Conservation (phyloP, 208 protist genomes). For the Porcisia hertigi region DNA sequence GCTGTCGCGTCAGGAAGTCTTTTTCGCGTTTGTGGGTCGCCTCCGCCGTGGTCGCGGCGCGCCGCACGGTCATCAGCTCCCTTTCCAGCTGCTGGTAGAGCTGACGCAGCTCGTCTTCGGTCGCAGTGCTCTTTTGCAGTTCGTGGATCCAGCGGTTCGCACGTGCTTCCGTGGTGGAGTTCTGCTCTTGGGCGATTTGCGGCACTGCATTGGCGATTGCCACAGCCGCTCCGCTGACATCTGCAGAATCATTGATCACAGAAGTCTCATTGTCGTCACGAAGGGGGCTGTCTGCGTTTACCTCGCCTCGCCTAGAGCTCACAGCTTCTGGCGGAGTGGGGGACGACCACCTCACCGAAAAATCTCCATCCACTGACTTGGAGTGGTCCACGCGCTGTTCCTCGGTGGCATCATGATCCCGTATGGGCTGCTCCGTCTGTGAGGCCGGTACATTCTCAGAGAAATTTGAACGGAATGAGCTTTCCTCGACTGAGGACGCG, state of each 20-base stretch:
- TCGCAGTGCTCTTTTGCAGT: constrained; percentile 10
- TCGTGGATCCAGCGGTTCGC: constrained; percentile 8
- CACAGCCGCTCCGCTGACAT: neutral
- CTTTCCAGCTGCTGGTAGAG: constrained; percentile 26
- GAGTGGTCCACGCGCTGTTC: neutral
- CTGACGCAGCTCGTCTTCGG: constrained; percentile 12
- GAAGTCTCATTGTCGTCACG: neutral
- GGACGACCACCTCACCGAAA: constrained; percentile 5
- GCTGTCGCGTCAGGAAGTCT: constrained; percentile 32
- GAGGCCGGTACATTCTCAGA: neutral
- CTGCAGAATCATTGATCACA: neutral
- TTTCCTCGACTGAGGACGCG: constrained; percentile 5
- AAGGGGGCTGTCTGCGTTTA: too few species aligned
- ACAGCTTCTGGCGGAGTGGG: neutral
- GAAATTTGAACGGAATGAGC: neutral
- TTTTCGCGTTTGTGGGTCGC: constrained; percentile 28
- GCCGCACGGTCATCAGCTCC: constrained; percentile 12
- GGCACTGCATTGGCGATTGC: constrained; percentile 24
- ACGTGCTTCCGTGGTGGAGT: constrained; percentile 10
- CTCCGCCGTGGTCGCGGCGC: constrained; percentile 3
- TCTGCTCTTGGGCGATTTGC: constrained; percentile 15
- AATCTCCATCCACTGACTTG: neutral
- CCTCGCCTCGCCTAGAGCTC: neutral
- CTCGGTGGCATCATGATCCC: neutral
- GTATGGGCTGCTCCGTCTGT: neutral